Conservation (phyloP, 352 stramenopile species). For the Phytophthora europaea region DNA sequence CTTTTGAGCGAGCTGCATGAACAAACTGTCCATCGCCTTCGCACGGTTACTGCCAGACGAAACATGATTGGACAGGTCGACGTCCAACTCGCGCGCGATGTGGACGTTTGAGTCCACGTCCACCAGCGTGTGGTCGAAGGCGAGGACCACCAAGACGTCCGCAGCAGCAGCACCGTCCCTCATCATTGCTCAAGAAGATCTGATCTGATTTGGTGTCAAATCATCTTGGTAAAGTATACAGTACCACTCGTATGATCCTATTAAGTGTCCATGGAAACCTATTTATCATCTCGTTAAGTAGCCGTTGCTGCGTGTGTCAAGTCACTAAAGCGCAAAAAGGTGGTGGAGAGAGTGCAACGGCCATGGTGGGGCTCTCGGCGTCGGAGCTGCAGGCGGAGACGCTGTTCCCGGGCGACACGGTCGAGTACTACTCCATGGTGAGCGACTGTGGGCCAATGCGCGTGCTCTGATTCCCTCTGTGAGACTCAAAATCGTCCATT, state of each 20-base stretch:
- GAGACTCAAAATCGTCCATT: conserved; percentile 14
- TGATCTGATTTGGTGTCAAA: no score
- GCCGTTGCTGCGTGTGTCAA: background rate
- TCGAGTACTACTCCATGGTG: conserved; percentile 87
- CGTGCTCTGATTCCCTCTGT: background rate
- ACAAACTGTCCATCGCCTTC: conserved; percentile 44
- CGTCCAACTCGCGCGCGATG: conserved; percentile 42
- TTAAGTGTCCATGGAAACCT: no score
- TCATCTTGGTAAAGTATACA: background rate
- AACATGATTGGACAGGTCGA: conserved; percentile 26
- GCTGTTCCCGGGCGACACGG: conserved; percentile 76
- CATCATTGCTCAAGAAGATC: background rate
- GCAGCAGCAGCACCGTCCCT: background rate
- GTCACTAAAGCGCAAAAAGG: background rate
- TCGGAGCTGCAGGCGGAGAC: conserved; percentile 66
- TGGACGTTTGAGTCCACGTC: conserved; percentile 59
- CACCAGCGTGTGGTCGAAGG: conserved; percentile 60
- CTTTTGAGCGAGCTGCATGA: conserved; percentile 36
- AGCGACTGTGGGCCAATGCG: background rate
- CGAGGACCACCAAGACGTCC: conserved; percentile 59
- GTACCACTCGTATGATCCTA: background rate
- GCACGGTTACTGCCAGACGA: conserved; percentile 24
- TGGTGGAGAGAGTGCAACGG: conserved; percentile 16
- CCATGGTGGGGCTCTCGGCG: conserved; percentile 55
- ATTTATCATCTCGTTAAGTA: background rate